Evolutionary conservation across 2,329 filamentous ascomycete species (phyloP).

Genomic region (Conoideocrella luteorostrata): DNA sequence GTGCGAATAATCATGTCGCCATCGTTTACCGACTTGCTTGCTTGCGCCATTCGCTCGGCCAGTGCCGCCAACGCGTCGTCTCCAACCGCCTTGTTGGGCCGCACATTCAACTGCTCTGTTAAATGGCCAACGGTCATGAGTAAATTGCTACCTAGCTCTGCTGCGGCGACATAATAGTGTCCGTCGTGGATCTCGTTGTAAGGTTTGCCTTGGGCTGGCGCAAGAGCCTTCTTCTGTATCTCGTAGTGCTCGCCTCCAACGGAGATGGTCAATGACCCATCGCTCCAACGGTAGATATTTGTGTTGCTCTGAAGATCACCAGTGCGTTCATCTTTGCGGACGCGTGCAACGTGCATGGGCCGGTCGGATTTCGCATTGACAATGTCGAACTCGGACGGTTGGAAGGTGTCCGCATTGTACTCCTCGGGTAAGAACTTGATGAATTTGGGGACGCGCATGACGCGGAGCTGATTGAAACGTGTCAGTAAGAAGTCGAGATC

Average conservation of each 20-base stretch:
- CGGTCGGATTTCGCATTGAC: slow-evolving; percentile 47
- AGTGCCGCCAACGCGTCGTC: slow-evolving; percentile 67
- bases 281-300: slow-evolving; percentile 69
- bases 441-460: slow-evolving; percentile 66
- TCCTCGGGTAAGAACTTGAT: slow-evolving; percentile 61
- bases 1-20: slow-evolving; percentile 64
- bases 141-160: slow-evolving; percentile 60
- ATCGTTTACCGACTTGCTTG: slow-evolving; percentile 48
- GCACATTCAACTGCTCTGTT: slow-evolving; percentile 63
- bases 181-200: slow-evolving; percentile 64
- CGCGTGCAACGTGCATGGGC: slow-evolving; percentile 61
- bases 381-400: slow-evolving; percentile 50
- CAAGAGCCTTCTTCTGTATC: slow-evolving; percentile 62
- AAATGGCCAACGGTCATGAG: slow-evolving; percentile 71
- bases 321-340: slow-evolving; percentile 60
- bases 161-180: slow-evolving; percentile 69
- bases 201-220: slow-evolving; percentile 51
- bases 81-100: slow-evolving; percentile 59
- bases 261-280: slow-evolving; percentile 70
- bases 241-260: slow-evolving; percentile 72
- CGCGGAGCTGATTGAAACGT: slow-evolving; percentile 48
- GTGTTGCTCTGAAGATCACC: slow-evolving; percentile 68
- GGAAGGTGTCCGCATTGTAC: slow-evolving; percentile 61
- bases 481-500: neutral
- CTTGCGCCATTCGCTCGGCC: slow-evolving; percentile 59